Conservation (phyloP, 139 green algal species). For the Volvox reticuliferus region DNA sequence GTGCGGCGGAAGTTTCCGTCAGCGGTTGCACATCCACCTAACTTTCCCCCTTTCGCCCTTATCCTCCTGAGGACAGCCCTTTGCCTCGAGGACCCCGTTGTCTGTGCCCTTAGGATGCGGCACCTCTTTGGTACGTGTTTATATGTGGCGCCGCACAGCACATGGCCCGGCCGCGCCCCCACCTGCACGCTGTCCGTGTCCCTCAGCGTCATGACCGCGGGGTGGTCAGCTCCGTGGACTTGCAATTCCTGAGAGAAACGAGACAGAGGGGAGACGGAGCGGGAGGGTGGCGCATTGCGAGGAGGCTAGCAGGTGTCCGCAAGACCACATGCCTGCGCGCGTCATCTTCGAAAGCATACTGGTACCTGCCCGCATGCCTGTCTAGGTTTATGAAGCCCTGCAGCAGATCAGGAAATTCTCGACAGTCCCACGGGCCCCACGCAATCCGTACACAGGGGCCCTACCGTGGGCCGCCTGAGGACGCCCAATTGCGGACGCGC, state of each 20-base stretch:
- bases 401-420: too few species aligned
- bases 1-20: not conserved
- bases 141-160: too few species aligned
- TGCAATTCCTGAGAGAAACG: not conserved
- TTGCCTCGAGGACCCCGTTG: too few species aligned
- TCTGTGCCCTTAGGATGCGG: too few species aligned
- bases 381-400: too few species aligned
- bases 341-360: too few species aligned
- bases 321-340: too few species aligned
- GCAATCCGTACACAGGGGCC: not conserved
- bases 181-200: constrained; percentile 81
- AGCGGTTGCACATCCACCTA: not conserved
- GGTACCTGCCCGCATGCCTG: too few species aligned
- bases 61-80: not conserved
- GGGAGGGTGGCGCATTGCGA: too few species aligned
- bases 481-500: constrained; percentile 18
- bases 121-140: too few species aligned
- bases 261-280: too few species aligned
- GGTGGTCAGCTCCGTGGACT: not conserved
- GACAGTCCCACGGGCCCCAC: not conserved
- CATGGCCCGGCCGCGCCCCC: not conserved
- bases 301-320: too few species aligned
- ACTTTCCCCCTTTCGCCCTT: not conserved
- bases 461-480: not conserved
- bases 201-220: constrained; percentile 67